Evolutionary conservation across 2,329 filamentous ascomycete species (phyloP).

Genomic region (Zarea fungicola): DNA sequence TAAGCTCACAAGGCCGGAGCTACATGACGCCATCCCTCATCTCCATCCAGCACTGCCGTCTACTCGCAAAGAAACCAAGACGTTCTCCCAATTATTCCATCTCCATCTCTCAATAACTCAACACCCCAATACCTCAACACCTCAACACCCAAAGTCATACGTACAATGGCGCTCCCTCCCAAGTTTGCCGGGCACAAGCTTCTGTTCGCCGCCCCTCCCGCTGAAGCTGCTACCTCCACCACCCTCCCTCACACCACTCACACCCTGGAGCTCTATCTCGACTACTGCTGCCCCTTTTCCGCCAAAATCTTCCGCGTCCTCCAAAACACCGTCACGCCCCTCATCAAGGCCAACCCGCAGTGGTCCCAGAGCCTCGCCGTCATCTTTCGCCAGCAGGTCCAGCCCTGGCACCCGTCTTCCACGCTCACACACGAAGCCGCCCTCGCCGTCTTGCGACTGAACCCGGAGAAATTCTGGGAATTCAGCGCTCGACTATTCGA

Average conservation of each 20-base stretch:
- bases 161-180: slow-evolving; percentile 74
- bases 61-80: no score
- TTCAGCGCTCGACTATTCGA: slow-evolving; percentile 65
- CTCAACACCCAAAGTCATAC: slow-evolving; percentile 11
- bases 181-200: slow-evolving; percentile 72
- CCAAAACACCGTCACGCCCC: slow-evolving; percentile 58
- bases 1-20: no score
- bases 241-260: slow-evolving; percentile 44
- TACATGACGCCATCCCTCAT: slow-evolving; percentile 10
- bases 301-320: slow-evolving; percentile 71
- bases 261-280: slow-evolving; percentile 66
- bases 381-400: slow-evolving; percentile 86
- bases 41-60: not conserved
- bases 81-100: not conserved
- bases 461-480: slow-evolving; percentile 70
- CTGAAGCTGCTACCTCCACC: slow-evolving; percentile 14
- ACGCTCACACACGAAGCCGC: slow-evolving; percentile 78
- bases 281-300: slow-evolving; percentile 82
- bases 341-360: slow-evolving; percentile 56
- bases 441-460: slow-evolving; percentile 68
- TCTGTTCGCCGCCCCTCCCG: slow-evolving; percentile 35
- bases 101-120: not conserved
- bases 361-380: slow-evolving; percentile 57
- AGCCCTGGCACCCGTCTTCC: slow-evolving; percentile 90
- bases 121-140: no score